Base-by-base conservation (phyloP, 768 basidiomycete species). In the Candolleomyces eurysporus region DNA sequence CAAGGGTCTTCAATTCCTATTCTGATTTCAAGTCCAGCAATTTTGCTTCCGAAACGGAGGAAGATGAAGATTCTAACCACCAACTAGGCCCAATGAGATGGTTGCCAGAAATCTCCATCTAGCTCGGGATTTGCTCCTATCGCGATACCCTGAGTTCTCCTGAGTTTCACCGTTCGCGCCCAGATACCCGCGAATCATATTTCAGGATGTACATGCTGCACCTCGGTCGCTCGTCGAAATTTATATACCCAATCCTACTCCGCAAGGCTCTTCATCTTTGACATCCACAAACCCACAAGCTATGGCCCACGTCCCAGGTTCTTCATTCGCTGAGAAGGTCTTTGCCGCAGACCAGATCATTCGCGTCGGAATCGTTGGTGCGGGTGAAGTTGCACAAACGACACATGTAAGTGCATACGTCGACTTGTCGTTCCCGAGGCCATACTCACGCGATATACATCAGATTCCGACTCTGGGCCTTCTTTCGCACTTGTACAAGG, bases 401-500 rank as follows among this genome's bases (percentile, higher is more conserved):
- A 56, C 54, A 5, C 54, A 56, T 56, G 54, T 56, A 21, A 22
- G 54, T 13, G n/a, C n/a, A n/a, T n/a, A 42, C 4, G n/a, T 26
- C 26, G 14, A 51, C 39, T 36, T 40, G 19, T 17, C 36, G n/a
- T n/a, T n/a, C 9, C n/a, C 3, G 17, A 43, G 9, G 19, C 16
- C 54, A 4, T 17, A 21, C 22, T 42, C 16, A 56, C 21, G 14
- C 5, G 8, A 40, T 14, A 7, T 7, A 1, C 14, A 16, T 53
- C 40, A 56, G 54, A 36, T 56, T 21, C 54, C 54, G 36, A 56
- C 54, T n/a, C 40, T 56, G 17, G 54, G 54, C n/a, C 39, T 56
- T 22, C 54, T 56, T 43, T 43, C 54, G 19, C 54, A 56, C 22
- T 39, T 56, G 8, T 56, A 19, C 54, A 40, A 56, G 40, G 39